Evolutionary conservation across 768 basidiomycete genomes (phyloP).

Genomic region (Gelatoporia subvermispora): DNA sequence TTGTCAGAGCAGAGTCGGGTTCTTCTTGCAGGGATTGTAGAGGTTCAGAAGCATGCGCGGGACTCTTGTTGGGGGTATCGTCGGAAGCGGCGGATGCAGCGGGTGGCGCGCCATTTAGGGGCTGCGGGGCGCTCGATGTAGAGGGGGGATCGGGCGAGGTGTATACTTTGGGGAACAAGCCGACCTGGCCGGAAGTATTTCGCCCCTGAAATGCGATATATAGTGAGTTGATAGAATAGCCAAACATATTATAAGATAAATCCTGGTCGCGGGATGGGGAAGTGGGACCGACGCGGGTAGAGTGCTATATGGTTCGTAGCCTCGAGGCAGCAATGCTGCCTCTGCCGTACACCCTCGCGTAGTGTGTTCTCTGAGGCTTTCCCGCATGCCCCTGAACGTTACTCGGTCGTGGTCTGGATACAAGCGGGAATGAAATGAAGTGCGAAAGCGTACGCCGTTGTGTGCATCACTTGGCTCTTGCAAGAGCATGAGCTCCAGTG

Average conservation of each 20-base stretch:
- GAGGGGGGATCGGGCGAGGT: slow-evolving; percentile 57
- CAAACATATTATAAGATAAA: neutral
- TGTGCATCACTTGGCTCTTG: too few relatives aligned
- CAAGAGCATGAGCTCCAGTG: too few relatives aligned
- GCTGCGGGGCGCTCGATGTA: neutral
- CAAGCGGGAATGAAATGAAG: too few relatives aligned
- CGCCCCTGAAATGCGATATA: slow-evolving; percentile 56
- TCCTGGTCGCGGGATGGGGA: slow-evolving; percentile 2
- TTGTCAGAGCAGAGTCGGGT: slow-evolving; percentile 19
- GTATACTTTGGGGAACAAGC: slow-evolving; percentile 89
- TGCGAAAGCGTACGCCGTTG: too few relatives aligned
- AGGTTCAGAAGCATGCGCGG: slow-evolving; percentile 13
- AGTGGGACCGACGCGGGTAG: neutral
- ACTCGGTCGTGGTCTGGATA: neutral
- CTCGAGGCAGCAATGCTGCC: slow-evolving; percentile 1
- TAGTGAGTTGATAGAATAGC: slow-evolving; percentile 14
- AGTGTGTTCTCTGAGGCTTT: too few relatives aligned
- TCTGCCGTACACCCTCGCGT: neutral
- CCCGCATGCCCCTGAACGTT: neutral
- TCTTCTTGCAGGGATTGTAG: slow-evolving; percentile 44
- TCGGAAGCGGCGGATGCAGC: neutral
- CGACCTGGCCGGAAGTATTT: slow-evolving; percentile 75
- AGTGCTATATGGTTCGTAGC: slow-evolving; percentile 1
- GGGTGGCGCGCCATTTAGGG: neutral
- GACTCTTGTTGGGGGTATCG: neutral